A percentile compares a stretch with the other conserved stretches of the same genome.
phyloP scores from a whole-genome alignment of 768 basidiomycete species.

The Dacryopinax spathularia region DNA sequence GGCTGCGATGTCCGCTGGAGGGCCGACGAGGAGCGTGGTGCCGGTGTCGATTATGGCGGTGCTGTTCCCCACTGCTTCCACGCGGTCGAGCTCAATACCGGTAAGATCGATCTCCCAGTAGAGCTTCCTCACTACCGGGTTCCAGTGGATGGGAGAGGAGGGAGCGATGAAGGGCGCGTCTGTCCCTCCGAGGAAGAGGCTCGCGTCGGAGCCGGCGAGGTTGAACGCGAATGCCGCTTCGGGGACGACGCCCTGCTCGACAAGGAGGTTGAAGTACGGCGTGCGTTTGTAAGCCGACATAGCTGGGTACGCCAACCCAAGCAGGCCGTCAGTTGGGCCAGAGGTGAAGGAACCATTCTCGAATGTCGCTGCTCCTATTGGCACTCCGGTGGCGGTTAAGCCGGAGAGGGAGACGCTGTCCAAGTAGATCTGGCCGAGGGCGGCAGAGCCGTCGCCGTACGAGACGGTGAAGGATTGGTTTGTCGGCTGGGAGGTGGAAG shows the following conservation, averaged over 20 bases:
- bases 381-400: conserved; percentile 13
- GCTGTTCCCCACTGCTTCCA: too few species aligned
- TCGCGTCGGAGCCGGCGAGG: conserved; percentile 17
- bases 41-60: too few species aligned
- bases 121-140: too few species aligned
- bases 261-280: conserved; percentile 18
- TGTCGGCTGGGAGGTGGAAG: conserved; percentile 20
- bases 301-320: conserved; percentile 17
- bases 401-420: conserved; percentile 29
- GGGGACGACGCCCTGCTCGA: conserved; percentile 13
- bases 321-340: too few species aligned
- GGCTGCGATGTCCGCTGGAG: too few species aligned
- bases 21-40: too few species aligned
- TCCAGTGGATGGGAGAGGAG: conserved; percentile 22
- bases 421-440: conserved; percentile 29
- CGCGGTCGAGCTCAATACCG: too few species aligned
- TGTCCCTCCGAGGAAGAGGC: conserved; percentile 27
- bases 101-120: too few species aligned
- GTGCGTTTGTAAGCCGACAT: conserved; percentile 16
- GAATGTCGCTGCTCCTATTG: too few species aligned
- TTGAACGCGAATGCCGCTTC: conserved; percentile 19
- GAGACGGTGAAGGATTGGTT: conserved; percentile 27
- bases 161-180: conserved; percentile 23
- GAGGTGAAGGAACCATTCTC: too few species aligned
- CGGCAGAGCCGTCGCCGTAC: conserved; percentile 38